Percentiles rank a stretch among this genome's conserved stretches.
phyloP scores from a whole-genome alignment of 139 green algal species.

The Trebouxia sp. region DNA sequence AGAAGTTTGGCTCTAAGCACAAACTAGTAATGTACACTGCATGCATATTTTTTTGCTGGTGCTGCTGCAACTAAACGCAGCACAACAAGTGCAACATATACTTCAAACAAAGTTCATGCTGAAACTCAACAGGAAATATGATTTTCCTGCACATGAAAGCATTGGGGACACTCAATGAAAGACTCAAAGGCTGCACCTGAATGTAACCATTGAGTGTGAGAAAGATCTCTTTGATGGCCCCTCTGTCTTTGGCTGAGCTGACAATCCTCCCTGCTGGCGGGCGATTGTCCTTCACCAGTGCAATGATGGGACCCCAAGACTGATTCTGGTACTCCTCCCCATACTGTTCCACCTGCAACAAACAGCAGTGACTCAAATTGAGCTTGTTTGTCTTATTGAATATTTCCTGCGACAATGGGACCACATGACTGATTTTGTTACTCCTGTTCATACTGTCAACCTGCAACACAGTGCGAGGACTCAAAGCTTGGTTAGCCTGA shows the following conservation, averaged over 20 bases:
- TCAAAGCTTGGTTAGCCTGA: too few relatives aligned
- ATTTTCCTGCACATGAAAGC: background rate
- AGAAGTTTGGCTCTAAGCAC: too few relatives aligned
- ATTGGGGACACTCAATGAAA: background rate
- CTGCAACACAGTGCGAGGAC: background rate
- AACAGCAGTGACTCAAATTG: background rate
- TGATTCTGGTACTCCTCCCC: conserved; percentile 39
- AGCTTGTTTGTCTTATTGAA: too few relatives aligned
- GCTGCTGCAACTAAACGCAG: too few relatives aligned
- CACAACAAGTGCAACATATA: too few relatives aligned
- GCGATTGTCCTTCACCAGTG: conserved; percentile 18
- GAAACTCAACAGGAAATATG: too few relatives aligned
- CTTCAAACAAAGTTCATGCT: too few relatives aligned
- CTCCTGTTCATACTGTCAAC: conserved; percentile 31
- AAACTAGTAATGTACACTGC: too few relatives aligned
- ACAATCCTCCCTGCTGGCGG: background rate
- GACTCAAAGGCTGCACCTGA: background rate
- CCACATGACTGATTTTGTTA: conserved; percentile 30
- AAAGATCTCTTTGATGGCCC: conserved; percentile 30
- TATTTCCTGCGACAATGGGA: background rate
- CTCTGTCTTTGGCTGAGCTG: conserved; percentile 27
- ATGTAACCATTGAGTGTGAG: conserved; percentile 9
- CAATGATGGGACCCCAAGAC: conserved; percentile 27
- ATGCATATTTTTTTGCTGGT: too few relatives aligned
- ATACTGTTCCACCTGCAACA: conserved; percentile 32